These are phyloP conservation scores for Euphorbia corollata DNA, from an alignment of 441 rosid genomes.

Conservation along the genomic window DNA sequence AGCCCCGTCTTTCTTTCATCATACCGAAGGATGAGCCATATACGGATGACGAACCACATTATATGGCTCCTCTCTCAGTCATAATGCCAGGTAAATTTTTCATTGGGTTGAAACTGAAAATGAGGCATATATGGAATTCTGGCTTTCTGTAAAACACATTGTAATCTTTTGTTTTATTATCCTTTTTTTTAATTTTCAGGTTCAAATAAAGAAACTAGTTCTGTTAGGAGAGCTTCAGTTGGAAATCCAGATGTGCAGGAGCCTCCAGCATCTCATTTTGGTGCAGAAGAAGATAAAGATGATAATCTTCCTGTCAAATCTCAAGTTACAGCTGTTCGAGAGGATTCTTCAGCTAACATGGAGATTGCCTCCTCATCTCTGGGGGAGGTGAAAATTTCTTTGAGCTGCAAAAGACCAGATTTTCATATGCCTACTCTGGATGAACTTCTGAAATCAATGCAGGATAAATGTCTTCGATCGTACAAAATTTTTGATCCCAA, in stretches of 20 bases:
- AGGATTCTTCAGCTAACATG: slow-evolving; percentile 36
- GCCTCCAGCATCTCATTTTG: slow-evolving; percentile 23
- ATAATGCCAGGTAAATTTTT: slow-evolving; percentile 44
- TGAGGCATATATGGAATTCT: background rate
- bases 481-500: slow-evolving; percentile 68
- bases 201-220: slow-evolving; percentile 23
- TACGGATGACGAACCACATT: slow-evolving; percentile 28
- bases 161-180: slow-evolving; percentile 5
- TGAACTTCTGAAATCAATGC: slow-evolving; percentile 60
- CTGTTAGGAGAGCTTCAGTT: slow-evolving; percentile 23
- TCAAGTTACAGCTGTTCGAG: slow-evolving; percentile 28
- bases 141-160: background rate
- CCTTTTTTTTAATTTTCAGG: slow-evolving; percentile 25
- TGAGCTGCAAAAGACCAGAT: slow-evolving; percentile 51
- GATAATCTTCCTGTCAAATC: slow-evolving; percentile 25
- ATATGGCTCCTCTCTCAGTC: slow-evolving; percentile 42
- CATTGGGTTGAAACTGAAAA: background rate
- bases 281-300: slow-evolving; percentile 26
- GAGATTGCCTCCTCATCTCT: slow-evolving; percentile 63
- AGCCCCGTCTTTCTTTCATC: slow-evolving; percentile 26
- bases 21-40: slow-evolving; percentile 55
- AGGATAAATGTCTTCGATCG: slow-evolving; percentile 61
- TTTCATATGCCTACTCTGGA: slow-evolving; percentile 56
- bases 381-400: slow-evolving; percentile 82
- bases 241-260: slow-evolving; percentile 28